Percentiles rank a stretch among this genome's conserved stretches.
These are phyloP conservation scores for Floccularia luteovirens DNA, from an alignment of 768 basidiomycete genomes.

Conservation along the genomic window DNA sequence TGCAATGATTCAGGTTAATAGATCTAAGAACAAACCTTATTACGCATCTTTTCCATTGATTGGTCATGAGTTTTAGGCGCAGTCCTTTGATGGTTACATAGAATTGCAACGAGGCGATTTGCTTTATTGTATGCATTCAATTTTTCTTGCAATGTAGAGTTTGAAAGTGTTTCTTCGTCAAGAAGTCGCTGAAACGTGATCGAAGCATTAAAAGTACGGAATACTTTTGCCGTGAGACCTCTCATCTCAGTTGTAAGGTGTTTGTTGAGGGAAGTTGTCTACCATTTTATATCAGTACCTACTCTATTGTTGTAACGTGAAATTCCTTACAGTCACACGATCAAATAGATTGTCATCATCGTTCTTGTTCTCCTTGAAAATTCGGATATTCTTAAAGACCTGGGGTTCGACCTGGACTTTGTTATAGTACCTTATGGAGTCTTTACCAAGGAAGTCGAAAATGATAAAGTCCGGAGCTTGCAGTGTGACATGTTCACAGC, in stretches of 20 bases:
- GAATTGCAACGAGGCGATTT: conserved; percentile 92
- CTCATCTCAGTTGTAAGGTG: conserved; percentile 93
- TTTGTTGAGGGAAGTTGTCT: conserved; percentile 87
- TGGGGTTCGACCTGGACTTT: conserved; percentile 83
- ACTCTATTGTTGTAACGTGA: conserved; percentile 4
- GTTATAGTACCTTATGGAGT: conserved; percentile 96
- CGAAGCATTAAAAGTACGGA: conserved; percentile 99
- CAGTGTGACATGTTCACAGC: conserved; percentile 94
- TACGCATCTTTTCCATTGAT: conserved; percentile 89
- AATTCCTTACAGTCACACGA: conserved; percentile 76
- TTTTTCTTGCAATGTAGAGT: conserved; percentile 87
- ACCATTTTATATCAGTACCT: conserved; percentile 13
- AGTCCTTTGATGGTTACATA: conserved; percentile 98
- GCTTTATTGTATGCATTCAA: conserved; percentile 96
- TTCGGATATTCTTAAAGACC: conserved; percentile 96
- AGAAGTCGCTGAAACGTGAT: conserved; percentile 90
- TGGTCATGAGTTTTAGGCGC: conserved; percentile 90
- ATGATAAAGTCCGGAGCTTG: conserved; percentile 81
- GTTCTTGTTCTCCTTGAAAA: conserved; percentile 92
- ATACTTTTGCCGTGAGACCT: conserved; percentile 96
- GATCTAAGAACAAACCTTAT: conserved; percentile 55
- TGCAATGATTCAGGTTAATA: neutral
- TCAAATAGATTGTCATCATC: conserved; percentile 90
- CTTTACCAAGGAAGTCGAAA: conserved; percentile 98
- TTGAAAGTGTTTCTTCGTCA: conserved; percentile 52